Evolutionary conservation across 2,329 filamentous ascomycete species (phyloP).

Genomic region (Metarhizium anisopliae): DNA sequence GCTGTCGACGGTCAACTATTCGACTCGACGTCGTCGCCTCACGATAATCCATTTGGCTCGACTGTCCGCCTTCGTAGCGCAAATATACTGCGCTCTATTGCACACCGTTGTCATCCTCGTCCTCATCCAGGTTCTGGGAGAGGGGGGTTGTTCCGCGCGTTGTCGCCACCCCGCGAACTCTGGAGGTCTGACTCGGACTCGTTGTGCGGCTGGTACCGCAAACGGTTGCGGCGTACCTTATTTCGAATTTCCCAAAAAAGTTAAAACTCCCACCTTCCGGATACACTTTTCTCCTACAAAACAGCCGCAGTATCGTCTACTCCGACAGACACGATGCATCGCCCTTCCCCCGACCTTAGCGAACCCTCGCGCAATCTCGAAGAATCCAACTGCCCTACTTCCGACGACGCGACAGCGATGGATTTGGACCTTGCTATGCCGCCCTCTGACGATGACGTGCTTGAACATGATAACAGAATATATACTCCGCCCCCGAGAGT

Average conservation of each 20-base stretch:
- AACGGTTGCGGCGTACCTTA: not conserved
- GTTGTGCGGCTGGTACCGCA: constrained; percentile 4
- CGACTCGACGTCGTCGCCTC: too few relatives aligned
- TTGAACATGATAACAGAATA: constrained; percentile 25
- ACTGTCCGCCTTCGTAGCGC: too few relatives aligned
- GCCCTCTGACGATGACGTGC: constrained; percentile 25
- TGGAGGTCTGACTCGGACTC: not conserved
- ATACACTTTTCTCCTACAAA: not conserved
- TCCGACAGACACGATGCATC: constrained; percentile 28
- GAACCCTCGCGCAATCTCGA: constrained; percentile 32
- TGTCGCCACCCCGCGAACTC: not conserved
- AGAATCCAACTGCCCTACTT: constrained; percentile 21
- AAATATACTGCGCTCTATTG: too few relatives aligned
- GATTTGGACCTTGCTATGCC: constrained; percentile 30
- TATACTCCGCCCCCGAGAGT: constrained; percentile 65
- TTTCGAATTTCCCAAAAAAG: not conserved
- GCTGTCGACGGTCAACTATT: too few relatives aligned
- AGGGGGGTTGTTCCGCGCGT: not conserved
- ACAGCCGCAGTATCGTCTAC: not conserved
- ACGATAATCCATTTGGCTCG: too few relatives aligned
- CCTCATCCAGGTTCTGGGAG: too few relatives aligned
- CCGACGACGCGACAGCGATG: constrained; percentile 20
- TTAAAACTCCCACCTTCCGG: not conserved
- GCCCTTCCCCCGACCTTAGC: constrained; percentile 30
- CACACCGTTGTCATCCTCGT: too few relatives aligned